phyloP scores from a whole-genome alignment of 768 basidiomycete species.

The Tricholoma furcatifolium region DNA sequence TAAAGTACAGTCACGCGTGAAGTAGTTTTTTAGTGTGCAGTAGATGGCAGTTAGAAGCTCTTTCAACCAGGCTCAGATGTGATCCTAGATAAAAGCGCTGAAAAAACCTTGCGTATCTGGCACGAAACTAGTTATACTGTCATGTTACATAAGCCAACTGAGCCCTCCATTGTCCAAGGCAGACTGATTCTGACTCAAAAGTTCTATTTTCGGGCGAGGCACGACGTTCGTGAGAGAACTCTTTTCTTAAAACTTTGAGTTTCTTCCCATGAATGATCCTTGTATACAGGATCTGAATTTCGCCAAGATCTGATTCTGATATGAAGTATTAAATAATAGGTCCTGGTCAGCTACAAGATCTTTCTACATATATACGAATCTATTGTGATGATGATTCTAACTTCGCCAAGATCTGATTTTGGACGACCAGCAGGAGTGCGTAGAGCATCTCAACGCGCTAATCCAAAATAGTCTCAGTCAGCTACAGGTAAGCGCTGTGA shows the following conservation, averaged over 20 bases:
- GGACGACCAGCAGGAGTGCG: constrained; percentile 54
- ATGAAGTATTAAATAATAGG: too few species aligned
- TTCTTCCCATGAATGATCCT: not conserved
- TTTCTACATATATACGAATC: not conserved
- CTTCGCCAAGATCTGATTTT: constrained; percentile 57
- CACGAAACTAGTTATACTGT: too few species aligned
- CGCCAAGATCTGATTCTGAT: too few species aligned
- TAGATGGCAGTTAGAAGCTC: constrained; percentile 8
- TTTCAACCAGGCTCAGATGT: constrained; percentile 14
- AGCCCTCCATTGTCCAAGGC: not conserved
- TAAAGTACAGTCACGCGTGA: not conserved
- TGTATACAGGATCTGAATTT: too few species aligned
- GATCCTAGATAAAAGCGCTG: constrained; percentile 17
- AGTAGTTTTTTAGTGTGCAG: constrained; percentile 5
- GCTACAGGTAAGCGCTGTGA: not conserved
- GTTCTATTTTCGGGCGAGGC: too few species aligned
- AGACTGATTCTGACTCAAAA: not conserved
- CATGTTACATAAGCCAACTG: too few species aligned
- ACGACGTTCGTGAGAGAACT: too few species aligned
- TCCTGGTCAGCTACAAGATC: too few species aligned
- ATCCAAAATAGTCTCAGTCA: not conserved
- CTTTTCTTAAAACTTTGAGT: too few species aligned
- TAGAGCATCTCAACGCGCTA: constrained; percentile 67
- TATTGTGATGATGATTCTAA: constrained; percentile 10
- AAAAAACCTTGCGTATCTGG: not conserved